Percentiles rank a stretch among this genome's conserved stretches.
Evolutionary conservation across 257 asterid species (phyloP).

Genomic region (Solanum dulcamara): DNA sequence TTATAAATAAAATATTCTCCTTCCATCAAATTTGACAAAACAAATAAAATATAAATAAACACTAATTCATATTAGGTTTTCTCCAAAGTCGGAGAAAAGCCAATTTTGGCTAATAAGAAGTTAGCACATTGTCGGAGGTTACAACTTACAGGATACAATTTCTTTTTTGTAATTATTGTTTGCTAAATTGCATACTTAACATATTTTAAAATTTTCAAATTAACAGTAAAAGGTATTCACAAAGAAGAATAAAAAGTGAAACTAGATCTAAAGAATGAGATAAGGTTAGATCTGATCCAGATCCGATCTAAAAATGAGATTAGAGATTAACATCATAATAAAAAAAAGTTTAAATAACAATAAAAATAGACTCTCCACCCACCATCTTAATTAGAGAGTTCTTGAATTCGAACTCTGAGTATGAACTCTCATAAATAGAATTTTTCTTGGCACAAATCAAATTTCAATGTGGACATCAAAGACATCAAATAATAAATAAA

Average conservation of each 20-base stretch:
- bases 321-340: background rate
- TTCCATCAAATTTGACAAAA: background rate
- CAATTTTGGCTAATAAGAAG: background rate
- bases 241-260: background rate
- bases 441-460: no score
- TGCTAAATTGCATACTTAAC: background rate
- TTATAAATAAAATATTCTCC: no score
- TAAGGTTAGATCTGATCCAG: background rate
- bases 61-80: background rate
- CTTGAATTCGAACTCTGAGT: rapidly evolving
- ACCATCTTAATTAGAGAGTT: rapidly evolving
- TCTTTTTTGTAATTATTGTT: background rate
- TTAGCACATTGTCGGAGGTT: background rate
- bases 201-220: background rate
- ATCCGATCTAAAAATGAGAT: background rate
- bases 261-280: background rate
- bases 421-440: no score
- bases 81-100: background rate
- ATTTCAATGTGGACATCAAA: no score
- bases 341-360: background rate
- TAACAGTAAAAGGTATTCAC: background rate
- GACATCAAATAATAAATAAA: no score
- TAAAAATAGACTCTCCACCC: no score
- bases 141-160: background rate
- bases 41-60: background rate